A percentile compares a stretch with the other conserved stretches of the same genome.
These are phyloP conservation scores for Candida smagusa DNA, from an alignment of 1,139 yeast genomes.

Conservation along the genomic window DNA sequence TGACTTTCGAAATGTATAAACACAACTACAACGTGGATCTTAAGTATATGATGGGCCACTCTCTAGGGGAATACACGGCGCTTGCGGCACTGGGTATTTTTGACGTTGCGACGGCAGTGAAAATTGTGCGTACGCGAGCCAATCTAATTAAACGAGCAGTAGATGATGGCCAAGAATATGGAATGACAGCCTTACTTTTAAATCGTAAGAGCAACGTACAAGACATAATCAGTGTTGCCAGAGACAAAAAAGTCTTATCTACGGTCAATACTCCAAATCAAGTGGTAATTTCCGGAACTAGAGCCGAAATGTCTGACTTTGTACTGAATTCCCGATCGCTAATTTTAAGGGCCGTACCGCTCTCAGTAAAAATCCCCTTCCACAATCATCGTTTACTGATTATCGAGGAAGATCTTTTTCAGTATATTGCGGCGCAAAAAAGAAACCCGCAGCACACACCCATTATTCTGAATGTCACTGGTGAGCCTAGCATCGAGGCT, in stretches of 20 bases:
- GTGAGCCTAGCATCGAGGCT: constrained; percentile 16
- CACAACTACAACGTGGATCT: not conserved
- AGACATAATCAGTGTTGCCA: constrained; percentile 18
- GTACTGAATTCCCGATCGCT: constrained; percentile 13
- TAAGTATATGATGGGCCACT: constrained; percentile 47
- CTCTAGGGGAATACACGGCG: constrained; percentile 59
- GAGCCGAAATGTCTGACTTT: constrained; percentile 16
- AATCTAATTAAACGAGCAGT: constrained; percentile 41
- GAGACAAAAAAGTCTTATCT: constrained; percentile 27
- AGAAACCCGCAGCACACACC: constrained; percentile 13
- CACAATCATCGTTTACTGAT: constrained; percentile 40
- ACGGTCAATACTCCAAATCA: constrained; percentile 44
- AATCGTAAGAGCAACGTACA: constrained; percentile 16
- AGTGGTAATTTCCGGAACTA: constrained; percentile 43
- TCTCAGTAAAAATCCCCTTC: constrained; percentile 55
- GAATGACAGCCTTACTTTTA: constrained; percentile 39
- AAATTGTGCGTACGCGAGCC: constrained; percentile 51
- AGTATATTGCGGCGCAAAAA: constrained; percentile 12
- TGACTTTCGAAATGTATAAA: constrained; percentile 18
- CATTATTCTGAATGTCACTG: constrained; percentile 28
- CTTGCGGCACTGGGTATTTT: constrained; percentile 40
- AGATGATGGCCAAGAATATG: constrained; percentile 17
- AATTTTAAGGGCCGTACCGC: constrained; percentile 23
- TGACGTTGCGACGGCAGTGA: constrained; percentile 40
- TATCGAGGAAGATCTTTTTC: constrained; percentile 32